These are phyloP conservation scores for Ogataea trehalophila DNA, from an alignment of 805 yeast species.

Conservation along the genomic window DNA sequence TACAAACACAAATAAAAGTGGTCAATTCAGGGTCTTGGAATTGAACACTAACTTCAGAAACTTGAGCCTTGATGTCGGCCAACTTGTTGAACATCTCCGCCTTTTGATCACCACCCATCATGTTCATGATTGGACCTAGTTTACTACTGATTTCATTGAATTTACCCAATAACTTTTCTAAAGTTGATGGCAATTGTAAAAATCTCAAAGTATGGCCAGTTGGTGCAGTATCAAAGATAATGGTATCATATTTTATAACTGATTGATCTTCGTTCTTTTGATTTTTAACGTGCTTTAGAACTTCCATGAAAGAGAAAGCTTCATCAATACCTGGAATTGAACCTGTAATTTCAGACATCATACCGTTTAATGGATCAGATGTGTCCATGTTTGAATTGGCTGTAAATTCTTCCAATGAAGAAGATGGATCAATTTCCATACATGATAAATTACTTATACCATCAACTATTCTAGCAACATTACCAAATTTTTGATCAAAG, in stretches of 20 bases:
- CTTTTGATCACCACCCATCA: conserved; percentile 61
- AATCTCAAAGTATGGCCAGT: conserved; percentile 97
- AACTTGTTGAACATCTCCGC: conserved; percentile 75
- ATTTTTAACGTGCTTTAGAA: conserved; percentile 88
- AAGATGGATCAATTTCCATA: conserved; percentile 98
- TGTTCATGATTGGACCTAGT: conserved; percentile 87
- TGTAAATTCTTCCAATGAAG: conserved; percentile 82
- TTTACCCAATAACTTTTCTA: conserved; percentile 81
- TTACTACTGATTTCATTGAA: conserved; percentile 80
- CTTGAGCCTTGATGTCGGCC: conserved; percentile 73
- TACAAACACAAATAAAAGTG: conserved; percentile 94
- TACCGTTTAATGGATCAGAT: conserved; percentile 58
- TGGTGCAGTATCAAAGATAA: conserved; percentile 99
- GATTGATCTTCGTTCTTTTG: conserved; percentile 39
- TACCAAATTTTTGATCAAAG: conserved; percentile 95
- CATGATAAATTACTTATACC: conserved; percentile 86
- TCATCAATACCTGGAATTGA: conserved; percentile 98
- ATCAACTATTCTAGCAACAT: conserved; percentile 91
- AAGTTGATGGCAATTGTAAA: conserved; percentile 87
- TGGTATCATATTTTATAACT: conserved; percentile 65
- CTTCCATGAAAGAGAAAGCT: conserved; percentile 97
- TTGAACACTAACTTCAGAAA: conserved; percentile 86
- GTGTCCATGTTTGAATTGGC: conserved; percentile 40
- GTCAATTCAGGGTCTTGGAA: conserved; percentile 95
- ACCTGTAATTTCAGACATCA: conserved; percentile 88